Evolutionary conservation across 306 rosid species (phyloP).

Genomic region (Carpinus viminea): DNA sequence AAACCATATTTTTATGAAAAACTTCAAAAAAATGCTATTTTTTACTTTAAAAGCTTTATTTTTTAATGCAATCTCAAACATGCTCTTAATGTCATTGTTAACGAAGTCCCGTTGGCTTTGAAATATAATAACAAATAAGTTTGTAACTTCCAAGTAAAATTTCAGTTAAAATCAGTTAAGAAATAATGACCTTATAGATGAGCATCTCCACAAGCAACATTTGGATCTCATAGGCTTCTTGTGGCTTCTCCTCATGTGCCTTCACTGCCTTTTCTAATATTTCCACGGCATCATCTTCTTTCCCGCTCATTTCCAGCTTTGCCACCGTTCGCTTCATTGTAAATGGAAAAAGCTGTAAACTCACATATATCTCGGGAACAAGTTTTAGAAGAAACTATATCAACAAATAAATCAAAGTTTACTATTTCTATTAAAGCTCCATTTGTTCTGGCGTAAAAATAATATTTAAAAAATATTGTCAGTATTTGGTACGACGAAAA

Average conservation of each 20-base stretch:
- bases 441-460: too few species aligned
- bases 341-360: neutral
- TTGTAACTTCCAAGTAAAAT: too few species aligned
- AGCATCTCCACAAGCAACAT: conserved; percentile 68
- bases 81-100: too few species aligned
- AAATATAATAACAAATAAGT: neutral
- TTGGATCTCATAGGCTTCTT: conserved; percentile 60
- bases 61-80: too few species aligned
- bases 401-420: too few species aligned
- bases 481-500: too few species aligned
- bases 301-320: conserved; percentile 58
- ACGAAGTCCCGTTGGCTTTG: neutral
- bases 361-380: neutral
- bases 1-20: too few species aligned
- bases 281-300: conserved; percentile 40
- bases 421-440: too few species aligned
- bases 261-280: conserved; percentile 31
- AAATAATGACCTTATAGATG: conserved; percentile 47
- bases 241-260: conserved; percentile 1
- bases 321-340: conserved; percentile 34
- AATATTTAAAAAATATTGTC: too few species aligned
- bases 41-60: too few species aligned
- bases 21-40: too few species aligned
- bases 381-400: neutral
- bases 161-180: too few species aligned